Conservation (phyloP, 805 yeast species). For the Zygotorulaspora chibaensis region DNA sequence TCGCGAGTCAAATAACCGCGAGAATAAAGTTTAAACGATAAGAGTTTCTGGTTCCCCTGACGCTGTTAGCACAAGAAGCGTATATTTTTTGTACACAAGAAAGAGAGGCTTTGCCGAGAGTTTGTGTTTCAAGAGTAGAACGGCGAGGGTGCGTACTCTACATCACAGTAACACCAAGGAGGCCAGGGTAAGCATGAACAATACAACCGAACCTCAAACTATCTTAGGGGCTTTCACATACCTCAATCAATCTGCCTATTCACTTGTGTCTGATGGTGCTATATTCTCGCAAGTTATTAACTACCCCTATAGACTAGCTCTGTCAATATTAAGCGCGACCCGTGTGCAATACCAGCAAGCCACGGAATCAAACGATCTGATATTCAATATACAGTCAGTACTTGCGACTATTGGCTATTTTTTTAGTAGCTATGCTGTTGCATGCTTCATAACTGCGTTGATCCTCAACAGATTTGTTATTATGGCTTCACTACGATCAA, state of each 20-base stretch:
- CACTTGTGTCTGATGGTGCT: conserved; percentile 16
- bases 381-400: conserved; percentile 8
- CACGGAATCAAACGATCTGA: conserved; percentile 3
- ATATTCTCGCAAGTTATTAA: conserved; percentile 18
- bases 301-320: conserved; percentile 20
- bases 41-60: no score
- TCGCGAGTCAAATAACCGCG: no score
- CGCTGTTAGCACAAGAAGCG: no score
- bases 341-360: conserved; percentile 25
- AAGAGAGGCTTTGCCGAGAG: no score
- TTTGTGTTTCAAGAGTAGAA: neutral
- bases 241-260: conserved; percentile 22
- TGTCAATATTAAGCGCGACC: conserved; percentile 21
- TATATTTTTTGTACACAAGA: no score
- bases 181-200: conserved; percentile 1
- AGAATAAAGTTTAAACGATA: neutral
- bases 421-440: conserved; percentile 46
- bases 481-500: conserved; percentile 51
- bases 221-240: conserved; percentile 19
- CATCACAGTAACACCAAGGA: neutral
- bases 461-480: conserved; percentile 53
- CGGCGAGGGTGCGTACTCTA: no score
- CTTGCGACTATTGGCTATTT: conserved; percentile 38
- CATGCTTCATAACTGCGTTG: conserved; percentile 56
- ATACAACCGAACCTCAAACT: neutral